Evolutionary conservation across 2,329 filamentous ascomycete genomes (phyloP), one percentile per base, ranked within the genome.

Genomic region (Daldinia eschscholtzii): DNA sequence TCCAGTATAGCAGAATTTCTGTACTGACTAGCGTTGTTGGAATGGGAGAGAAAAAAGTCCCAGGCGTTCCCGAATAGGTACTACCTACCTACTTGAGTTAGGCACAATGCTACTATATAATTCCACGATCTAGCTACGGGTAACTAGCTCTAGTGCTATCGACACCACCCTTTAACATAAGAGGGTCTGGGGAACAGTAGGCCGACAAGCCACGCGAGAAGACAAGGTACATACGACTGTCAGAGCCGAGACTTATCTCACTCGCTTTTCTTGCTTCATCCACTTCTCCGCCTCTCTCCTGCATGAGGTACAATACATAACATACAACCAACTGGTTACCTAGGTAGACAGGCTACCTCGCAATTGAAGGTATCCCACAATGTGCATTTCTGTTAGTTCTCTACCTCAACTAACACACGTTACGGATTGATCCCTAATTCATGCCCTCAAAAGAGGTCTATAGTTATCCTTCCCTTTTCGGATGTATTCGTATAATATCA

Each of bases 171-270:
- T 35, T 50, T 33, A 50, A 50, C 4, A 18, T 9, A 20, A 10
- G 55, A 61, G 13, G 35, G 12, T 63, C 65, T 65, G 65, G 68
- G 68, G 62, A 68, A 65, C 48, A 61, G 55, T 48, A 61, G 65
- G 30, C 62, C 65, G 68, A 68, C 60, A 65, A 61, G 68, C 64
- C 64, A 67, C 58, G 64, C 68, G 64, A 67, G 64, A 65, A 44
- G 61, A 63, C 42, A 53, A 60, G 61, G 56, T 67, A 57, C 57
- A 57, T 46, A 57, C 48, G 7, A 66, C 35, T 28, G 23, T 55
- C 48, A 52, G 44, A 60, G 59, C 52, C 65, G 58, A 70, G 50
- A 66, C 53, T 58, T 44, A 28, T 57, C 41, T 26, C 12, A 26
- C 57, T 65, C 55, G 57, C 57, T 57, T 57, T 20, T 42, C 52